Evolutionary conservation across 257 asterid species (phyloP), one percentile per base, ranked within the genome.

Genomic region (Solanum chilense): DNA sequence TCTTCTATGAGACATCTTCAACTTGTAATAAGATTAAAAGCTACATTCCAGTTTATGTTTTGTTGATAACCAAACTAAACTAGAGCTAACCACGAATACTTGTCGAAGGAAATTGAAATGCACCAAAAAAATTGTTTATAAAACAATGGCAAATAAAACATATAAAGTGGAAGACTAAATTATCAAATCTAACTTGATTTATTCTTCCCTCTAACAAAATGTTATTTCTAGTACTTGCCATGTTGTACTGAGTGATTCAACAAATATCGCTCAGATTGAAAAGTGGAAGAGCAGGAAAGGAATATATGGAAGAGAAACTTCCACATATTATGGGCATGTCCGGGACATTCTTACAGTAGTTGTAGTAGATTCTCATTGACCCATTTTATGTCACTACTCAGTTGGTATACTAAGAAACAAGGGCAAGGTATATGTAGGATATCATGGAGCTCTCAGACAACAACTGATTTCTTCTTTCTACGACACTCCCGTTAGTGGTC

Each of bases 1-100:
- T 91, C 90, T 93, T 87, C 87, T 88, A 31, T 23, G 87, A 82
- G 96, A 91, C 98, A 95, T 95, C 91, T 69, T 90, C 86, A 88
- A 76, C 87, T 92, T 90, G 86, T 66, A 52, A 83, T 76, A 83
- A 64, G 29, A 45, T 33, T 52, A 64, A 66, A 76, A 27, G 9
- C 42, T 80, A 80, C 29, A 10, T 52, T 29, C 12, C 39, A 80
- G 45, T 29, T 80, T 80, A 20, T 29, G 7, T 29, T 47, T 80
- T 47, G 68, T 29, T 80, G 35, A 80, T 29, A 80, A 29, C 68
- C 66, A 80, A 80, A 5, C 68, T 9, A 80, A 78, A 47, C 44
- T 27, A 47, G 85, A 80, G 7, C 41, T 80, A 47, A 47, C 44
- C 69, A 81, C 31, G 20, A 81, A 81, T 49, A 29, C 69, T 49